Evolutionary conservation across 2,329 filamentous ascomycete genomes (phyloP).

Genomic region (Fusarium sp.): DNA sequence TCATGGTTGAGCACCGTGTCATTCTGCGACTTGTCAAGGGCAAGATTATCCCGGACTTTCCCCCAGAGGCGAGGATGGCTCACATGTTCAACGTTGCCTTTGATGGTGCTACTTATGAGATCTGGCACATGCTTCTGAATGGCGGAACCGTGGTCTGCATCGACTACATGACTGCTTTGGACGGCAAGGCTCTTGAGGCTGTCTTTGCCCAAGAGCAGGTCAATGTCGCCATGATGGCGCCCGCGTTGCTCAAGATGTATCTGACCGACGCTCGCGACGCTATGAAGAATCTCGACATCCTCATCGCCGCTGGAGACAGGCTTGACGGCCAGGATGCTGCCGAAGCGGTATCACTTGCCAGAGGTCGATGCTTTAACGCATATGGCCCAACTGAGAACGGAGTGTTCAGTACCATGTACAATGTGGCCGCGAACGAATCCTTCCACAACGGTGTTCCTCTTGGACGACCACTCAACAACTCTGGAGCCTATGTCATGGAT

Average conservation of each 20-base stretch:
- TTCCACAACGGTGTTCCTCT: conserved; percentile 38
- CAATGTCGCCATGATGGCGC: conserved; percentile 9
- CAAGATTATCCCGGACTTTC: conserved; percentile 6
- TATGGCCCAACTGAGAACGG: conserved; percentile 43
- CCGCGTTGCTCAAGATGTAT: conserved; percentile 29
- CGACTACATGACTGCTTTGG: conserved; percentile 21
- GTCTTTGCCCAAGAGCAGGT: conserved; percentile 15
- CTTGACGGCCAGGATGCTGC: conserved; percentile 19
- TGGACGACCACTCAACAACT: conserved; percentile 34
- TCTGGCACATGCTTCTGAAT: conserved; percentile 31
- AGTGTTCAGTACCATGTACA: conserved; percentile 28
- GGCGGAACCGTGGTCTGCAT: conserved; percentile 36
- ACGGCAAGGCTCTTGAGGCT: conserved; percentile 13
- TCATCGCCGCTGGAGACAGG: conserved; percentile 27
- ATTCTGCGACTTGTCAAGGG: conserved; percentile 26
- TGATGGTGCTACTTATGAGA: conserved; percentile 33
- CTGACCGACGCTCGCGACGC: conserved; percentile 5
- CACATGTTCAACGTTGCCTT: conserved; percentile 37
- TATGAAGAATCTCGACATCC: conserved; percentile 9
- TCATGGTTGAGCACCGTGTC: conserved; percentile 47
- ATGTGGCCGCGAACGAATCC: background rate
- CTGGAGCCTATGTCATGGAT: conserved; percentile 37
- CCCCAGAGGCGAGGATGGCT: background rate
- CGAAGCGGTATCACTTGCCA: background rate
- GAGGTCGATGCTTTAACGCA: conserved; percentile 6